Evolutionary conservation across 352 stramenopile genomes (phyloP).

Genomic region (Phytophthora sansomeana): DNA sequence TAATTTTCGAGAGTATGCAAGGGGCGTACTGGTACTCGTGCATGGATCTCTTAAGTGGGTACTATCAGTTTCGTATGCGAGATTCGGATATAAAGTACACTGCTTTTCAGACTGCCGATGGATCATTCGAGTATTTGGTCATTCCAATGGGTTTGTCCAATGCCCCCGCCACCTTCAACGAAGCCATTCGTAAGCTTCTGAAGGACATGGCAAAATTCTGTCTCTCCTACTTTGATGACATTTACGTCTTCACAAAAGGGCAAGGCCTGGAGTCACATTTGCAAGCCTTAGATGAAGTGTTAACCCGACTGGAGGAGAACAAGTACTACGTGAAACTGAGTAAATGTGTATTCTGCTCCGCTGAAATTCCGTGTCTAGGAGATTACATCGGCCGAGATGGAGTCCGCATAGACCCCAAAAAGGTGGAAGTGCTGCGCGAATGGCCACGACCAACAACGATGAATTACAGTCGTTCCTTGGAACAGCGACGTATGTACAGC

Average conservation of each 20-base stretch:
- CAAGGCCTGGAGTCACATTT: no score
- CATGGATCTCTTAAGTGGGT: neutral
- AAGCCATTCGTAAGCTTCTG: no score
- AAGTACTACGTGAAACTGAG: conserved; percentile 26
- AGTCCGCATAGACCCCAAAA: conserved; percentile 15
- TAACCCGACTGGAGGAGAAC: conserved; percentile 1
- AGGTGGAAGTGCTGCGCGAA: conserved; percentile 8
- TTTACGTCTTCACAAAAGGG: no score
- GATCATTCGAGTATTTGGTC: conserved; percentile 24
- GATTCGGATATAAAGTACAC: conserved; percentile 19
- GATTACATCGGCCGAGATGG: conserved; percentile 23
- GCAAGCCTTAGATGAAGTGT: no score
- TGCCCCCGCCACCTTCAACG: conserved; percentile 21
- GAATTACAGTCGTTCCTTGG: conserved; percentile 16
- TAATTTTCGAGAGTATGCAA: neutral
- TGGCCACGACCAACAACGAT: conserved; percentile 20
- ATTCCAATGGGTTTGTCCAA: conserved; percentile 26
- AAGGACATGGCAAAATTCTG: no score
- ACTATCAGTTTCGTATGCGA: neutral
- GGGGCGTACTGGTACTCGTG: no score
- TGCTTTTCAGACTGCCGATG: conserved; percentile 20
- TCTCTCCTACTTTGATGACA: no score
- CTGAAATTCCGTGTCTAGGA: conserved; percentile 28
- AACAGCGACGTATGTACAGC: no score
- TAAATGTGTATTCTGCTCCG: conserved; percentile 25